Evolutionary conservation across 768 basidiomycete species (phyloP).

Genomic region (Amanita exitialis): DNA sequence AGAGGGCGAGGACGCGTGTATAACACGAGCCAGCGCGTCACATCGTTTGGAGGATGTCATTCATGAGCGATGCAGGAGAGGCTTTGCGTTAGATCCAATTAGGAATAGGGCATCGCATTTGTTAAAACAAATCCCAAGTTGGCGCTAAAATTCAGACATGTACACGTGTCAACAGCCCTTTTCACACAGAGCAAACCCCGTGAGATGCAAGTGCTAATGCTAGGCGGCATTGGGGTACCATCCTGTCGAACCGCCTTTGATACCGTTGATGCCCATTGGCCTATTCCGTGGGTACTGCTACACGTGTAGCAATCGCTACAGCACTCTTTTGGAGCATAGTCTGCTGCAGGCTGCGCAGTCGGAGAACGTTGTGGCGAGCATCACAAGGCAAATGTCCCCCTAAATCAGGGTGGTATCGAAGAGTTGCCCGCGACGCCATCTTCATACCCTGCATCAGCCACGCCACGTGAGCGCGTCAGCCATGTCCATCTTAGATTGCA

Average conservation of each 20-base stretch:
- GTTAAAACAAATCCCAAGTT: not conserved
- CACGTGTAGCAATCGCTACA: not conserved
- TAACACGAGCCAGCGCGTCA: not conserved
- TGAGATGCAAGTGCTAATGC: not conserved
- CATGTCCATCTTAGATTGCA: no score
- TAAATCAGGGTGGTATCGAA: no score
- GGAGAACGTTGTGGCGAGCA: not conserved
- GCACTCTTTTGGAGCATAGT: not conserved
- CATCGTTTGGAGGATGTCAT: not conserved
- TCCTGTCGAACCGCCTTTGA: not conserved
- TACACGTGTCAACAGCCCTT: not conserved
- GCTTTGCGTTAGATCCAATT: not conserved
- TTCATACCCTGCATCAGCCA: no score
- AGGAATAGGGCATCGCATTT: not conserved
- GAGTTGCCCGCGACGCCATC: no score
- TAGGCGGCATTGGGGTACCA: not conserved
- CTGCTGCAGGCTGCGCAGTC: not conserved
- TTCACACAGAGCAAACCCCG: not conserved
- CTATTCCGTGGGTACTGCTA: not conserved
- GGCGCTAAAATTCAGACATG: not conserved
- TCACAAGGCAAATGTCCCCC: no score
- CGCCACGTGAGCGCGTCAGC: no score
- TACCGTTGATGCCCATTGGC: not conserved
- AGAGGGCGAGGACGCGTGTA: not conserved
- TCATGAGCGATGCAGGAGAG: slow-evolving; percentile 1